Evolutionary conservation across 2,329 filamentous ascomycete genomes (phyloP), one percentile per base, ranked within the genome.

Genomic region (Aphanocladium album): DNA sequence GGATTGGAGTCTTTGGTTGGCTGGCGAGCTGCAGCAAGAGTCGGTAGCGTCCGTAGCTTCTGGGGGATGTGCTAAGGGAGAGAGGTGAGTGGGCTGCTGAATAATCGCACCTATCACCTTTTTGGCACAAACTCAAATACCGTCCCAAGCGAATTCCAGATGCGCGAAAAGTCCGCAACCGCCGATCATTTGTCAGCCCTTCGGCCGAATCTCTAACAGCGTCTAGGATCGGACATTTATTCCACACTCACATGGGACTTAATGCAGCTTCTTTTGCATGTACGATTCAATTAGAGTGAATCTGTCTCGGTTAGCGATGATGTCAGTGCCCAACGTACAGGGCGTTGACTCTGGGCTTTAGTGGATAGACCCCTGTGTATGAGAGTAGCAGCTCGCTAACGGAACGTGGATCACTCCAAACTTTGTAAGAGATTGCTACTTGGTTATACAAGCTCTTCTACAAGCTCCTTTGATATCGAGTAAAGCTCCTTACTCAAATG

Each of bases 41-140:
- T n/a, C 6, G 54, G 14, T 50, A 30, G 47, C 47, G 30, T n/a
- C 47, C 25, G 47, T 23, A 19, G n/a, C 19, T 17, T n/a, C 41
- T 17, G 41, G 16, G 41, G 41, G 6, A 6, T 6, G 41, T n/a
- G 16, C 16, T 16, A n/a, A 45, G 41, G 16, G n/a, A n/a, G n/a
- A n/a, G n/a, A n/a, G n/a, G n/a, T n/a, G n/a, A n/a, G n/a, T 45
- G 16, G 16, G 41, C 16, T 58, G 56, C 56, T 58, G 56, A 58
- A 41, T 51, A 58, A 58, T 58, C 56, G 46, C 16, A 23, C 21
- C 30, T 19, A 14, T 19, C 16, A 41, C 19, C 1, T 35, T 16
- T 11, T 7, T 5, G n/a, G 17, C 25, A 45, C 37, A 45, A 55
- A 43, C 17, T 37, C 53, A 56, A 56, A 46, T 56, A 46, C 39